These are phyloP conservation scores for Barnettozyma californica DNA, from an alignment of 805 yeast species.

Conservation along the genomic window DNA sequence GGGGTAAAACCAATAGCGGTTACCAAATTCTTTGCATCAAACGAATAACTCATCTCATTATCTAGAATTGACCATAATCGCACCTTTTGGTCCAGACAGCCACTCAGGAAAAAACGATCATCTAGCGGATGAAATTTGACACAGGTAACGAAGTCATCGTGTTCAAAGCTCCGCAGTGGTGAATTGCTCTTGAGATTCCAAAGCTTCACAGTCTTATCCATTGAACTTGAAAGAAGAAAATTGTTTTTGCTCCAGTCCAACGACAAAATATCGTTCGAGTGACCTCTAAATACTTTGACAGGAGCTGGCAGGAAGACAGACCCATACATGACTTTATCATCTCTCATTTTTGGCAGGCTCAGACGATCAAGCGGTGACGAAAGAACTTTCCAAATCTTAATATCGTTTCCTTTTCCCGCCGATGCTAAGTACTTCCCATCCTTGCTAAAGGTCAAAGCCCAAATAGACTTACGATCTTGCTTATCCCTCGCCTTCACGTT, in stretches of 20 bases:
- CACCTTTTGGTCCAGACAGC: conserved; percentile 70
- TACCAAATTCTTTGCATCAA: conserved; percentile 58
- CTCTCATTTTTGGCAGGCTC: conserved; percentile 5
- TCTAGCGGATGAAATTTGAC: conserved; percentile 79
- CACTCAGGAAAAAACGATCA: conserved; percentile 80
- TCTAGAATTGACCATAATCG: conserved; percentile 87
- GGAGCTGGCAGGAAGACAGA: conserved; percentile 78
- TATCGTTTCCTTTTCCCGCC: conserved; percentile 67
- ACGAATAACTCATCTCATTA: conserved; percentile 51
- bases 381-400: conserved; percentile 77
- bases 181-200: conserved; percentile 76
- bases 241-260: conserved; percentile 87
- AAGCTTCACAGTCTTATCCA: conserved; percentile 75
- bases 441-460: conserved; percentile 64
- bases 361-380: conserved; percentile 65
- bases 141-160: conserved; percentile 79
- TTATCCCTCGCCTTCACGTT: conserved; percentile 10
- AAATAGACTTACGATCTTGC: conserved; percentile 42
- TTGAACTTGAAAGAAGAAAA: conserved; percentile 72
- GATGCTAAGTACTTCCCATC: conserved; percentile 84
- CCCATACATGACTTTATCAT: conserved; percentile 39
- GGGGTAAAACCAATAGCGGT: conserved; percentile 76
- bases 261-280: conserved; percentile 63
- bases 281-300: conserved; percentile 54
- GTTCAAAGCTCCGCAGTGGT: conserved; percentile 59